Conservation (phyloP, 257 asterid species). For the Capsicum chinense region DNA sequence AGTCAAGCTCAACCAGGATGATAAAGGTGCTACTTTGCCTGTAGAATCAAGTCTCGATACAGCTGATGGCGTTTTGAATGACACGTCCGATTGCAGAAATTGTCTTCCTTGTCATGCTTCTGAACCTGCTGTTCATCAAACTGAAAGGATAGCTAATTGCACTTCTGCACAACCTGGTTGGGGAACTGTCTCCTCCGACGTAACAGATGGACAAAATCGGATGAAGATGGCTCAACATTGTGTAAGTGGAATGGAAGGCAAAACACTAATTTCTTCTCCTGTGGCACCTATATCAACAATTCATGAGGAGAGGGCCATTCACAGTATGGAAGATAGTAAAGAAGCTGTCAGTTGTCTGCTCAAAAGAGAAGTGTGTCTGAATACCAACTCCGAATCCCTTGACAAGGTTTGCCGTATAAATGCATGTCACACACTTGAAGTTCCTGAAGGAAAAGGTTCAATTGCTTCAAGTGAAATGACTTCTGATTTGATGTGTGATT, state of each 20-base stretch:
- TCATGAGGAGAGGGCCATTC: constrained; percentile 27
- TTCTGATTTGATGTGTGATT: constrained; percentile 25
- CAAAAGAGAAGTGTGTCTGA: constrained; percentile 8
- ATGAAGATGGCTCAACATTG: constrained; percentile 7
- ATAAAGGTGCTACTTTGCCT: constrained; percentile 15
- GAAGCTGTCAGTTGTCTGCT: constrained; percentile 26
- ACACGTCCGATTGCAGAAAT: background rate
- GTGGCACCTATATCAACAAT: background rate
- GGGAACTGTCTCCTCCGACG: constrained; percentile 4
- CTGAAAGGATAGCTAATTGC: constrained; percentile 24
- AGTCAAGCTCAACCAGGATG: constrained; percentile 28
- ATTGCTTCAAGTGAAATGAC: constrained; percentile 29
- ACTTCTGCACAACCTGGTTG: constrained; percentile 18
- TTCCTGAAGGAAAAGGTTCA: background rate
- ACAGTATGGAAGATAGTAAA: background rate
- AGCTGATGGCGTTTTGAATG: constrained; percentile 23
- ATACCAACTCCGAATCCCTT: background rate
- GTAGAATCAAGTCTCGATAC: constrained; percentile 19
- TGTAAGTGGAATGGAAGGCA: constrained; percentile 9
- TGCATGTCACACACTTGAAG: constrained; percentile 14
- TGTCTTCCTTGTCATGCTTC: constrained; percentile 7
- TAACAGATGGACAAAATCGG: constrained; percentile 9
- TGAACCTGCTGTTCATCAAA: constrained; percentile 4
- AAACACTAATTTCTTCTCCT: background rate
- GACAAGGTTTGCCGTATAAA: constrained; percentile 19